Conservation (phyloP, 345 rosid species). For the Draba incana region DNA sequence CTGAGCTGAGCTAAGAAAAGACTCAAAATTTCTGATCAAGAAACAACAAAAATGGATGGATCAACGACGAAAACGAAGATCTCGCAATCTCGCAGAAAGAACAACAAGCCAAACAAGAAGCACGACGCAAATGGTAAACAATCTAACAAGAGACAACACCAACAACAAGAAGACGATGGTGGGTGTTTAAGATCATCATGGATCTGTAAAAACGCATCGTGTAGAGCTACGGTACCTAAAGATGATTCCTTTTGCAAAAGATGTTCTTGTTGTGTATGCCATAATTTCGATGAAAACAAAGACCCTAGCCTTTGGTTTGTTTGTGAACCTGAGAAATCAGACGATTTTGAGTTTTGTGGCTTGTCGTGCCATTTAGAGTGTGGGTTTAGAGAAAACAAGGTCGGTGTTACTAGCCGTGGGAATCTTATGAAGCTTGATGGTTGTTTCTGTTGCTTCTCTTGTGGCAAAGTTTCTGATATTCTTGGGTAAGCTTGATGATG, state of each 20-base stretch:
- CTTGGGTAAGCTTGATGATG: conserved; percentile 63
- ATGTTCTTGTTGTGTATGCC: conserved; percentile 97
- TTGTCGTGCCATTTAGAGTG: conserved; percentile 93
- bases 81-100: conserved; percentile 53
- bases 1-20: conserved; percentile 16
- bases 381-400: conserved; percentile 80
- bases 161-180: conserved; percentile 16
- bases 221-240: conserved; percentile 51
- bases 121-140: conserved; percentile 44
- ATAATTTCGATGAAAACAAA: conserved; percentile 79
- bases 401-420: conserved; percentile 59
- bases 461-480: conserved; percentile 95
- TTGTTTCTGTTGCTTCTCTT: conserved; percentile 82
- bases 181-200: conserved; percentile 62
- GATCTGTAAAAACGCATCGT: conserved; percentile 55
- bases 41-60: conserved; percentile 43
- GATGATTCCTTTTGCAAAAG: conserved; percentile 90
- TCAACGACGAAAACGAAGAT: conserved; percentile 68
- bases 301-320: conserved; percentile 49
- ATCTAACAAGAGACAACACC: conserved; percentile 17
- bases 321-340: conserved; percentile 40
- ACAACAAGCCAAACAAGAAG: conserved; percentile 63
- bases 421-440: conserved; percentile 46
- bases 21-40: conserved; percentile 3
- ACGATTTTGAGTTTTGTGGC: conserved; percentile 68